Percentiles rank a stretch among this genome's conserved stretches.
Evolutionary conservation across 2,329 filamentous ascomycete genomes (phyloP).

Genomic region (Colletotrichum sp.): DNA sequence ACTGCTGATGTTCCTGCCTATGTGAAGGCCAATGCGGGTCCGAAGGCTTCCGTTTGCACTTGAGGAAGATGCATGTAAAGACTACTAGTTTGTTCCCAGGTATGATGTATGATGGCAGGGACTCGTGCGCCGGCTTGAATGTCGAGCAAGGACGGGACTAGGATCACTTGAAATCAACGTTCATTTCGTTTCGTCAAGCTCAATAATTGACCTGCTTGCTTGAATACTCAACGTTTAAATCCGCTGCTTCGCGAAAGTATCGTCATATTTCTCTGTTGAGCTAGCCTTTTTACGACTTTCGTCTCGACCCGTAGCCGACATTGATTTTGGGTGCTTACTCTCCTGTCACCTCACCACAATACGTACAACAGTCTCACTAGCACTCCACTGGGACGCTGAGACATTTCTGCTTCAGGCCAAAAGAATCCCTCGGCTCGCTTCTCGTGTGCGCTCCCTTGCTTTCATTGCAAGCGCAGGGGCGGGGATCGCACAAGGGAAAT

Average conservation of each 20-base stretch:
- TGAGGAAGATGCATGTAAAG: background rate
- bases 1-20: constrained; percentile 18
- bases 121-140: background rate
- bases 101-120: background rate
- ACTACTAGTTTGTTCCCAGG: background rate
- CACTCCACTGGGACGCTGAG: background rate
- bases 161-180: background rate
- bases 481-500: background rate
- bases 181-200: background rate
- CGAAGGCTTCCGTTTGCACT: constrained; percentile 3
- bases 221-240: background rate
- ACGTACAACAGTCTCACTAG: accelerated
- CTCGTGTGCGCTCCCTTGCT: background rate
- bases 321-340: background rate
- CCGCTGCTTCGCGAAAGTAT: background rate
- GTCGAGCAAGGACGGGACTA: background rate
- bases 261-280: background rate
- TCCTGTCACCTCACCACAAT: background rate
- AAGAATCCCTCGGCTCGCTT: background rate
- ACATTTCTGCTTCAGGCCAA: background rate
- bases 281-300: background rate
- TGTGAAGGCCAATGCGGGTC: constrained; percentile 13
- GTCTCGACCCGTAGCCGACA: background rate
- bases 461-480: background rate
- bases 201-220: background rate